Evolutionary conservation across 1,139 yeast species (phyloP).

Genomic region (Pichia sp.): DNA sequence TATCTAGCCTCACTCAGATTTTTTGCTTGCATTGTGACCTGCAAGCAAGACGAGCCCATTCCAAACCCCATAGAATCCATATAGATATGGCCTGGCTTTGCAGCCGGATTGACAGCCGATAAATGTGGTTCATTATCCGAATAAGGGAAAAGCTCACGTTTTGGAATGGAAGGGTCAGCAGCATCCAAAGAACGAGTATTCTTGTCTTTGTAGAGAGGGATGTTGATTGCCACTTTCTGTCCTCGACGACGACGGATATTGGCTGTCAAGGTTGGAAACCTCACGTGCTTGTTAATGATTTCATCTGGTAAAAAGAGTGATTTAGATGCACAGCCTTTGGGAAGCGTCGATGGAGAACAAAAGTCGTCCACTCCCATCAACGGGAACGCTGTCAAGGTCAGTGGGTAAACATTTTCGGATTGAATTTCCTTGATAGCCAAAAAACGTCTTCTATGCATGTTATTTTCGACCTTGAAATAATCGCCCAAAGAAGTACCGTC

Average conservation of each 20-base stretch:
- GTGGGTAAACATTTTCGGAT: constrained; percentile 48
- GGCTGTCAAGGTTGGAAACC: constrained; percentile 94
- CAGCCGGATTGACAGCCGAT: constrained; percentile 68
- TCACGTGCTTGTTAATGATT: constrained; percentile 85
- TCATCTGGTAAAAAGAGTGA: constrained; percentile 92
- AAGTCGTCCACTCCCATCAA: constrained; percentile 77
- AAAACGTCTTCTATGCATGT: constrained; percentile 67
- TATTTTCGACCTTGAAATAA: constrained; percentile 68
- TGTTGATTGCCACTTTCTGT: constrained; percentile 82
- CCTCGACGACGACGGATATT: constrained; percentile 89
- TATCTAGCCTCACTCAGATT: constrained; percentile 69
- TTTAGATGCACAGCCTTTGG: constrained; percentile 75
- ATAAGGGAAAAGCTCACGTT: constrained; percentile 49
- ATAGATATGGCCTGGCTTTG: constrained; percentile 78
- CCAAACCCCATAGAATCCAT: constrained; percentile 99
- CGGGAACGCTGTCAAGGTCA: constrained; percentile 82
- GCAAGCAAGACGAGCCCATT: constrained; percentile 95
- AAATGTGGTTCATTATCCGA: constrained; percentile 65
- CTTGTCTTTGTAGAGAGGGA: constrained; percentile 75
- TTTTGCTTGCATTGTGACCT: constrained; percentile 87
- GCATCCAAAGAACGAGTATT: constrained; percentile 29
- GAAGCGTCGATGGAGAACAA: constrained; percentile 62
- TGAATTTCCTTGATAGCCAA: constrained; percentile 58
- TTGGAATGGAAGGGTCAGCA: constrained; percentile 67
- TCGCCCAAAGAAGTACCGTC: constrained; percentile 55